Conservation (phyloP, 2,329 filamentous ascomycete genomes). For the Pseudocercospora cruenta region DNA sequence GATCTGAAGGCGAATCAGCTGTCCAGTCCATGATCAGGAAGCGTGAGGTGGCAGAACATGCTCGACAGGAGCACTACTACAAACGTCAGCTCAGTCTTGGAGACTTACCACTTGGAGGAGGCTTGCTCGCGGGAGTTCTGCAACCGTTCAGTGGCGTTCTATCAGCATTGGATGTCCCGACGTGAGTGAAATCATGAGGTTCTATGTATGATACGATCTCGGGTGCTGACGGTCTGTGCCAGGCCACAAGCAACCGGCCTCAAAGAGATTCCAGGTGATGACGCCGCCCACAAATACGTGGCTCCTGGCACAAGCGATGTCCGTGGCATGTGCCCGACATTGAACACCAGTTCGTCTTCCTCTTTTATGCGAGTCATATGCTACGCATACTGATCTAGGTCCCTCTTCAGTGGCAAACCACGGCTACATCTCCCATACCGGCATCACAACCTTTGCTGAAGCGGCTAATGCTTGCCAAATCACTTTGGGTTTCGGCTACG, state of each 20-base stretch:
- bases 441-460: constrained; percentile 36
- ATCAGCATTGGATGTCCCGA: constrained; percentile 29
- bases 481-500: constrained; percentile 34
- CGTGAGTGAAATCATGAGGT: constrained; percentile 10
- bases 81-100: constrained; percentile 19
- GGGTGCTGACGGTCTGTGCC: neutral
- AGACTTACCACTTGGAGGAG: constrained; percentile 24
- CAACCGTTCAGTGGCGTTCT: constrained; percentile 33
- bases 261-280: constrained; percentile 29
- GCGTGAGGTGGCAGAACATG: constrained; percentile 24
- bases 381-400: constrained; percentile 1
- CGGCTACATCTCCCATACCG: constrained; percentile 34
- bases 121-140: constrained; percentile 30
- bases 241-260: constrained; percentile 29
- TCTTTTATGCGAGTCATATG: neutral
- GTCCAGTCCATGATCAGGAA: constrained; percentile 12
- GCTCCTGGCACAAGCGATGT: constrained; percentile 26
- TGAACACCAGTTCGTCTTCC: neutral
- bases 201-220: neutral
- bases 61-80: constrained; percentile 26
- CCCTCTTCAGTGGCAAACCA: constrained; percentile 37
- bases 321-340: constrained; percentile 34
- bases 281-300: constrained; percentile 30
- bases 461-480: constrained; percentile 36
- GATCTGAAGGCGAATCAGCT: constrained; percentile 22